Evolutionary conservation across 164 flowering plant species (phyloP).

Genomic region (Tetrastigma voinierianum): DNA sequence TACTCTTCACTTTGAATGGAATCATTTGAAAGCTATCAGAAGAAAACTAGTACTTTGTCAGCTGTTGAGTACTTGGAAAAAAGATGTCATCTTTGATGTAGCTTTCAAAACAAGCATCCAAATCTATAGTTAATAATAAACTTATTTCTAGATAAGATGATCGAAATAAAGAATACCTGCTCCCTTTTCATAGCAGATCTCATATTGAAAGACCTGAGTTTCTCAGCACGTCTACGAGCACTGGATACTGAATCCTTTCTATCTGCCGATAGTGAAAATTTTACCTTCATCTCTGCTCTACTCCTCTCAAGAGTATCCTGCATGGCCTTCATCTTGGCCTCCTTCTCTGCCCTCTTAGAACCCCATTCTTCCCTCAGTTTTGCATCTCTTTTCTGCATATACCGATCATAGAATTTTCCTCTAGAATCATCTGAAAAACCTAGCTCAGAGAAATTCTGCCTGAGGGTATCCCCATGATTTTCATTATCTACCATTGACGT

Average conservation of each 20-base stretch:
- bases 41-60: slow-evolving; percentile 17
- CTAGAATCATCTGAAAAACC: slow-evolving; percentile 57
- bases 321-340: slow-evolving; percentile 89
- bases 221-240: slow-evolving; percentile 65
- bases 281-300: slow-evolving; percentile 79
- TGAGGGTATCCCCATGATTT: slow-evolving; percentile 28
- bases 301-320: slow-evolving; percentile 78
- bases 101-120: background rate
- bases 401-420: slow-evolving; percentile 73
- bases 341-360: slow-evolving; percentile 71
- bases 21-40: slow-evolving; percentile 49
- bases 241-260: slow-evolving; percentile 42
- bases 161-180: slow-evolving; percentile 50
- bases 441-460: slow-evolving; percentile 45
- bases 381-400: slow-evolving; percentile 87
- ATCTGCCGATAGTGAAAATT: slow-evolving; percentile 57
- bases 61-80: slow-evolving; percentile 4
- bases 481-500: slow-evolving; percentile 32
- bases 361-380: slow-evolving; percentile 83
- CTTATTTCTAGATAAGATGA: background rate
- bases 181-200: slow-evolving; percentile 47
- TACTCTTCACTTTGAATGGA: slow-evolving; percentile 58
- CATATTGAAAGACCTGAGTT: slow-evolving; percentile 60
- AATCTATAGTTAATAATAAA: background rate
- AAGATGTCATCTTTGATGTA: background rate